Evolutionary conservation across 2,329 filamentous ascomycete species (phyloP).

Genomic region (Penicillium janthinellum): DNA sequence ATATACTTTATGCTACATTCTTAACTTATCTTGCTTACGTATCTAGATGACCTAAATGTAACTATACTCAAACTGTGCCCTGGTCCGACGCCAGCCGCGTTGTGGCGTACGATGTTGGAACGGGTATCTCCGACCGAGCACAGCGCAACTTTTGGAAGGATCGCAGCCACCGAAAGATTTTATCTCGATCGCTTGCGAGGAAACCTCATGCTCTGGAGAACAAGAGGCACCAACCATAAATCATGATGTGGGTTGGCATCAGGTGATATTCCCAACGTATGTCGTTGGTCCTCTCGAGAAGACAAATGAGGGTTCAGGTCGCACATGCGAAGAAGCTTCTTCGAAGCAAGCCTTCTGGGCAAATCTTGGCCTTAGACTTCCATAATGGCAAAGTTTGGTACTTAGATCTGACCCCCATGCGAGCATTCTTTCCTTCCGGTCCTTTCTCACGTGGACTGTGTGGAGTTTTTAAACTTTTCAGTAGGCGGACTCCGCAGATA

Average conservation of each 20-base stretch:
- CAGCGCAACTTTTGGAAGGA: not conserved
- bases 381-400: not conserved
- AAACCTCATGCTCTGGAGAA: not conserved
- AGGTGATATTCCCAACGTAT: not conserved
- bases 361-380: not conserved
- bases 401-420: not conserved
- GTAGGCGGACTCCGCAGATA: slow-evolving; percentile 4
- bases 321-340: slow-evolving; percentile 4
- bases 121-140: not conserved
- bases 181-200: not conserved
- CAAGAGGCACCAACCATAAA: not conserved
- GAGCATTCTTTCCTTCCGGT: not conserved
- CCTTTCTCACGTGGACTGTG: not conserved
- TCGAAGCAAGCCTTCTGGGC: slow-evolving; percentile 8
- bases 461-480: not conserved
- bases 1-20: not conserved
- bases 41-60: not conserved
- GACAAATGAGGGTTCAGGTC: not conserved
- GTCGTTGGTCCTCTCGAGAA: not conserved
- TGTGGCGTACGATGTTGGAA: not conserved
- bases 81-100: not conserved
- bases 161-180: not conserved
- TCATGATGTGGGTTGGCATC: not conserved
- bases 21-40: not conserved
- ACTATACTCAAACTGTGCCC: too few relatives aligned